A percentile compares a stretch with the other conserved stretches of the same genome.
Conservation (phyloP, 208 protist species). For the Crithidia thermophila region DNA sequence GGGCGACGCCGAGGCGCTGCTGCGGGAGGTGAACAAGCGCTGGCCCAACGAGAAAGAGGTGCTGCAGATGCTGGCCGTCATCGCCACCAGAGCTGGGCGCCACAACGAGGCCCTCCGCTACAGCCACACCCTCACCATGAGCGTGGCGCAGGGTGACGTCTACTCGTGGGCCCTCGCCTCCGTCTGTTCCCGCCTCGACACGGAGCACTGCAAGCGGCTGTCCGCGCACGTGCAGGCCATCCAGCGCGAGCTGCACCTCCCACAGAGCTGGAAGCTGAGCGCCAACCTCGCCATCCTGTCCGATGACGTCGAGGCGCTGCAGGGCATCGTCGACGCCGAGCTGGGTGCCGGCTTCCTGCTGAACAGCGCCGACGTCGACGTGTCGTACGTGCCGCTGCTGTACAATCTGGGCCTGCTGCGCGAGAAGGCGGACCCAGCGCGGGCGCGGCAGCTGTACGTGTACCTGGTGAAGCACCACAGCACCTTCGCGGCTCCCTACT, state of each 20-base stretch:
- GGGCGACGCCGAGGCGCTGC: constrained; percentile 49
- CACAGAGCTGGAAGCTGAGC: constrained; percentile 55
- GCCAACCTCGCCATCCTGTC: constrained; percentile 67
- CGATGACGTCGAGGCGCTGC: constrained; percentile 60
- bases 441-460: constrained; percentile 70
- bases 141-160: constrained; percentile 66
- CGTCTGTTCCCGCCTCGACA: constrained; percentile 76
- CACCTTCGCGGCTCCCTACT: constrained; percentile 68
- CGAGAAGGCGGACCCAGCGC: constrained; percentile 46
- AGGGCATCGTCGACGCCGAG: constrained; percentile 73
- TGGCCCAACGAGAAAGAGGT: constrained; percentile 81
- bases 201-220: constrained; percentile 41
- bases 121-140: constrained; percentile 60
- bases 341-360: constrained; percentile 68
- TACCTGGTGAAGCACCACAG: constrained; percentile 83
- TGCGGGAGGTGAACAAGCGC: constrained; percentile 58
- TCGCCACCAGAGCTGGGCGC: constrained; percentile 54
- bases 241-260: constrained; percentile 43
- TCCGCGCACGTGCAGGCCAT: constrained; percentile 48
- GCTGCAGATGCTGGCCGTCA: constrained; percentile 72
- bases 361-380: constrained; percentile 22
- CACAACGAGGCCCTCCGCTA: constrained; percentile 72
- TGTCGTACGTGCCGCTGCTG: constrained; percentile 69
- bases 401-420: constrained; percentile 82
- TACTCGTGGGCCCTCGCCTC: constrained; percentile 65